A percentile compares a stretch with the other conserved stretches of the same genome.
These are phyloP conservation scores for Pyricularia sp. DNA, from an alignment of 2,329 filamentous ascomycete genomes.

Conservation along the genomic window DNA sequence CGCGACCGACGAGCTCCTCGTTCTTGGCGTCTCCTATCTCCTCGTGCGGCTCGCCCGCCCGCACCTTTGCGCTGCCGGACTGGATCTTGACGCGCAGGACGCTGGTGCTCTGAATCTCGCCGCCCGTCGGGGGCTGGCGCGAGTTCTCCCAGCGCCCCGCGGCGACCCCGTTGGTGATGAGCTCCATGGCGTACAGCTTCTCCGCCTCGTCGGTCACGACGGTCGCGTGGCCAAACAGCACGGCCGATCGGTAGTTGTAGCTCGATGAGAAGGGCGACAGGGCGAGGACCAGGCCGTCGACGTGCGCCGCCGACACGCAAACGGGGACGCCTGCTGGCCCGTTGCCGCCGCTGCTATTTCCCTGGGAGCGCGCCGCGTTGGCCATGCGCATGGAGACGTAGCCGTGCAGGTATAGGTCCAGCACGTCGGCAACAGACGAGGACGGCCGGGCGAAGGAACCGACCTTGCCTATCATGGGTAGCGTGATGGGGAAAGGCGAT, in stretches of 20 bases:
- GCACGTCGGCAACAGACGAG: conserved; percentile 49
- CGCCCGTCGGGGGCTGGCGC: conserved; percentile 56
- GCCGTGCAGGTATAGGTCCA: conserved; percentile 76
- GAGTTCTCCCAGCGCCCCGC: conserved; percentile 59
- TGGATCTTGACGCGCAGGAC: conserved; percentile 61
- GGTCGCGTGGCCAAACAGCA: conserved; percentile 65
- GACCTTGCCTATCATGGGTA: conserved; percentile 84
- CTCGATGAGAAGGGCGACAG: conserved; percentile 73
- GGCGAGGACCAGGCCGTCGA: conserved; percentile 73
- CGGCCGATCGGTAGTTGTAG: conserved; percentile 78
- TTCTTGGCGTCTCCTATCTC: conserved; percentile 38
- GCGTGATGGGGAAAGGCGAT: conserved; percentile 63
- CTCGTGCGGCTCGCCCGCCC: conserved; percentile 53
- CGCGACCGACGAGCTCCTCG: conserved; percentile 24
- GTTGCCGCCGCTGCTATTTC: conserved; percentile 8
- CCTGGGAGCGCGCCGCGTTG: conserved; percentile 41
- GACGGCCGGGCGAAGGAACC: conserved; percentile 59
- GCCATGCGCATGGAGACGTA: conserved; percentile 75
- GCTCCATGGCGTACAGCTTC: conserved; percentile 67
- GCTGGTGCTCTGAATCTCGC: conserved; percentile 67
- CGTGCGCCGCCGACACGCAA: conserved; percentile 60
- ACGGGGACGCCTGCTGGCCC: conserved; percentile 53
- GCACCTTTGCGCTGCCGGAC: conserved; percentile 67
- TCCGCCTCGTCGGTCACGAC: conserved; percentile 60
- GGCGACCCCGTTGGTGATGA: conserved; percentile 69